Base-by-base conservation (phyloP, 768 basidiomycete genomes). In the Tylopilus subfusipes region DNA sequence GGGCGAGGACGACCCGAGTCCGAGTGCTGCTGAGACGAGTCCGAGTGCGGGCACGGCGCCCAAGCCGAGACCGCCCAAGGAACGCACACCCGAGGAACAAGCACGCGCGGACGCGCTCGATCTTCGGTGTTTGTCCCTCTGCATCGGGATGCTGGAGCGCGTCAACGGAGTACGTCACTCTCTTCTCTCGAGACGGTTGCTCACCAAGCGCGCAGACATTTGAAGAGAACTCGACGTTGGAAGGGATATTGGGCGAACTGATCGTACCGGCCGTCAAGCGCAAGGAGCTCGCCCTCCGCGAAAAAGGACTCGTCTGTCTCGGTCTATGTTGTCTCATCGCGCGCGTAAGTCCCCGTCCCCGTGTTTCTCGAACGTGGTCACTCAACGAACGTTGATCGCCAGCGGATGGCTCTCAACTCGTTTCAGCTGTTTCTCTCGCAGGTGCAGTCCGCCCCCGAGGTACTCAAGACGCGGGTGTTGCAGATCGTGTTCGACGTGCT, bases 401-500 rank as follows among this genome's bases (percentile, higher is more conserved):
- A 69, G 68, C 58, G 68, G 27, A 69, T 69, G 67, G 68, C 69
- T 4, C 55, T 69, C 44, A 72, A 79, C 46, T 86, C 85, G 16
- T 83, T 91, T 67, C 87, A 70, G n/a, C n/a, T n/a, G n/a, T n/a
- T n/a, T n/a, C n/a, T n/a, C n/a, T n/a, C n/a, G n/a, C n/a, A n/a
- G n/a, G 75, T 90, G 2, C 73, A 90, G 44, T 66, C 73, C 4
- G 79, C 83, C 0, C 82, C 87, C 0, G 84, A 86, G 30, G 74
- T 77, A 1, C 77, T 93, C 59, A 86, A 82, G 71, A 70, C 83
- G 13, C 81, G 78, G n/a, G n/a, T n/a, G n/a, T n/a, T n/a, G n/a
- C n/a, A n/a, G n/a, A n/a, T n/a, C n/a, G n/a, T n/a, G n/a, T 93
- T 95, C 62, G 94, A 97, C 68, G 76, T 93, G 33, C 71, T 95